Conservation (phyloP, 2,329 filamentous ascomycete genomes). For the Sporothrix luriei region DNA sequence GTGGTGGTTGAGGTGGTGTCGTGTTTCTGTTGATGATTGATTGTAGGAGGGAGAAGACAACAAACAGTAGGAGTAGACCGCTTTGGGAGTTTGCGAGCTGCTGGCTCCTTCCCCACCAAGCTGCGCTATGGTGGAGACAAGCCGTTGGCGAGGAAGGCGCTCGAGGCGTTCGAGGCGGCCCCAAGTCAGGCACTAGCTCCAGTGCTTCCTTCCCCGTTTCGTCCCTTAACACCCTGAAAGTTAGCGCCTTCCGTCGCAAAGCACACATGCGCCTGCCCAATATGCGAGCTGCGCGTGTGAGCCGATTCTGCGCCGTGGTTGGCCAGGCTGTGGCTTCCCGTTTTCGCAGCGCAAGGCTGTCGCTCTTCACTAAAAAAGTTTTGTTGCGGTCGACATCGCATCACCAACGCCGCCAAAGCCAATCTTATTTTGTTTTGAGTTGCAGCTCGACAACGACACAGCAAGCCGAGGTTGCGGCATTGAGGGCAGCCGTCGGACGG, state of each 20-base stretch:
- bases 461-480: neutral
- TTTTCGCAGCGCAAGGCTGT: constrained; percentile 30
- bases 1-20: neutral
- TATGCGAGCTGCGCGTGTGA: constrained; percentile 20
- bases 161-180: neutral
- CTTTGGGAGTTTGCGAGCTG: constrained; percentile 14
- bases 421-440: neutral
- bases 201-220: constrained; percentile 13
- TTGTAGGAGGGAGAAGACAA: neutral
- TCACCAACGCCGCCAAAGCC: neutral
- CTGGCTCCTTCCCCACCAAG: constrained; percentile 26
- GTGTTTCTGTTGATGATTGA: neutral
- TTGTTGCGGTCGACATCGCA: neutral
- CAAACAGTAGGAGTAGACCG: constrained; percentile 2
- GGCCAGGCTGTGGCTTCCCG: constrained; percentile 25
- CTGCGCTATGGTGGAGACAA: constrained; percentile 11
- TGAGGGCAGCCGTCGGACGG: neutral
- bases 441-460: constrained; percentile 1
- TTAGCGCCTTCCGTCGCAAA: constrained; percentile 18
- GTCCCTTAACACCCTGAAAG: neutral
- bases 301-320: constrained; percentile 31
- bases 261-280: neutral
- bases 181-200: constrained; percentile 13
- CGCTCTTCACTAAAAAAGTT: constrained; percentile 22
- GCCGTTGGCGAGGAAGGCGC: neutral